Evolutionary conservation across 2,329 filamentous ascomycete genomes (phyloP).

Genomic region (Neocatenulostroma microsporum): DNA sequence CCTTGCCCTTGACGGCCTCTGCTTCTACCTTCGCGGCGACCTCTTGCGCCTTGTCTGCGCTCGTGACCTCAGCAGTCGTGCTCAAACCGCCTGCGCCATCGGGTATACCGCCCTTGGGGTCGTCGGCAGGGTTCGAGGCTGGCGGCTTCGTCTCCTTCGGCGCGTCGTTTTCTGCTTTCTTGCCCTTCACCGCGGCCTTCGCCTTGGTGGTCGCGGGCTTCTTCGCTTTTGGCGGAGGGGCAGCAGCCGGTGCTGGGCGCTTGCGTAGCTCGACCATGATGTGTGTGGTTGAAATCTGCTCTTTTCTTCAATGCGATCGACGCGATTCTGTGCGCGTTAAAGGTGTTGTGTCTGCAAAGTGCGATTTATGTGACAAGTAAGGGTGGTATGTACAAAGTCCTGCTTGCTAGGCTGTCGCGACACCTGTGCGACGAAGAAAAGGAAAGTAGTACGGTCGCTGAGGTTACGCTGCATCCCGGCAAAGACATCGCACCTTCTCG

Average conservation of each 20-base stretch:
- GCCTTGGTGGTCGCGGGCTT: slow-evolving; percentile 32
- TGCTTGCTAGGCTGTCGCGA: no score
- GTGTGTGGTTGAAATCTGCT: background rate
- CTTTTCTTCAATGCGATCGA: no score
- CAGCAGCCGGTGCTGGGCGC: slow-evolving; percentile 49
- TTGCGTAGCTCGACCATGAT: slow-evolving; percentile 54
- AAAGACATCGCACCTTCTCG: no score
- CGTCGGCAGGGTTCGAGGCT: slow-evolving; percentile 11
- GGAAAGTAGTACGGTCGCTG: background rate
- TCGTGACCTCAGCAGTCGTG: slow-evolving; percentile 9
- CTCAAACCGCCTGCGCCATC: slow-evolving; percentile 14
- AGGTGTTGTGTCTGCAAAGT: no score
- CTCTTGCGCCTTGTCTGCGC: slow-evolving; percentile 9
- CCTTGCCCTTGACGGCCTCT: slow-evolving; percentile 12
- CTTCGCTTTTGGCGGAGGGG: slow-evolving; percentile 42
- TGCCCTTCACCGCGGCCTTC: slow-evolving; percentile 32
- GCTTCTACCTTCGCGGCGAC: slow-evolving; percentile 10
- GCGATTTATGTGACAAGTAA: no score
- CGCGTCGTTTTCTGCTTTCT: slow-evolving; percentile 17
- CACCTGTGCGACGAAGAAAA: slow-evolving; percentile 1
- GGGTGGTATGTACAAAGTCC: no score
- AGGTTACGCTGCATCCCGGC: no score
- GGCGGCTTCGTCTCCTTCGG: slow-evolving; percentile 15
- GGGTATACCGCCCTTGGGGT: slow-evolving; percentile 12
- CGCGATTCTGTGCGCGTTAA: no score